Conservation (phyloP, 1,284 basidiomycete species). For the Prillingera fragicola region DNA sequence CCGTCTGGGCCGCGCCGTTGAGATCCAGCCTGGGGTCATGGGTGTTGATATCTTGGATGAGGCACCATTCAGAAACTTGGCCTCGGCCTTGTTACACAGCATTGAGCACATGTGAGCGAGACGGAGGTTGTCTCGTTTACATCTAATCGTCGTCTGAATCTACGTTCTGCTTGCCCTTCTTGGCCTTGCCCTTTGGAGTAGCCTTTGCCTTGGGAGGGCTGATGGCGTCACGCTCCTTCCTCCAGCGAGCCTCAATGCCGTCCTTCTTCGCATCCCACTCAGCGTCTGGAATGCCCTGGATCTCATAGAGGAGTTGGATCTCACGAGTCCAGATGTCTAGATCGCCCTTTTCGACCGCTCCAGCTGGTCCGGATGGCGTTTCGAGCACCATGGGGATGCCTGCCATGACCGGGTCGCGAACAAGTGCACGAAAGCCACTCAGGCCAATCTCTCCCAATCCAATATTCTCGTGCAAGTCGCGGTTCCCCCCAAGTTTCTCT, state of each 20-base stretch:
- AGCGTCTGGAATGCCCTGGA: constrained; percentile 38
- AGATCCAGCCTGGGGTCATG: too few relatives aligned
- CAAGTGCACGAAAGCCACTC: constrained; percentile 59
- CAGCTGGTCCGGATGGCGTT: constrained; percentile 53
- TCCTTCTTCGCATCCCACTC: constrained; percentile 35
- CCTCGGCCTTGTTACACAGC: too few relatives aligned
- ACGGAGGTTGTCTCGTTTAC: too few relatives aligned
- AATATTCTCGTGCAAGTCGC: constrained; percentile 78
- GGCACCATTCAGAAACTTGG: too few relatives aligned
- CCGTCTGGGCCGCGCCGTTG: too few relatives aligned
- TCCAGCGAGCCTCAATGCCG: constrained; percentile 31
- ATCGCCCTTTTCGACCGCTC: constrained; percentile 38
- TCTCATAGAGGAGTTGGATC: constrained; percentile 53
- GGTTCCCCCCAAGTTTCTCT: constrained; percentile 57
- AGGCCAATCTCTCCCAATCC: constrained; percentile 70
- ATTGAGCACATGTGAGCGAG: too few relatives aligned
- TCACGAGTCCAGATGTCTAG: constrained; percentile 66
- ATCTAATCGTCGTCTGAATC: too few relatives aligned
- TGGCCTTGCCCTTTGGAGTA: constrained; percentile 4
- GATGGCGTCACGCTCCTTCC: constrained; percentile 35
- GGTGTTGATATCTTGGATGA: too few relatives aligned
- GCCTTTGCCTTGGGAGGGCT: constrained; percentile 39
- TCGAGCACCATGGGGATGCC: constrained; percentile 75
- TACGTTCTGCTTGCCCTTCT: too few relatives aligned
- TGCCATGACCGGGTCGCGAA: constrained; percentile 63